These are phyloP conservation scores for Colletotrichum acutatum DNA, from an alignment of 2,329 filamentous ascomycete genomes.

Conservation along the genomic window DNA sequence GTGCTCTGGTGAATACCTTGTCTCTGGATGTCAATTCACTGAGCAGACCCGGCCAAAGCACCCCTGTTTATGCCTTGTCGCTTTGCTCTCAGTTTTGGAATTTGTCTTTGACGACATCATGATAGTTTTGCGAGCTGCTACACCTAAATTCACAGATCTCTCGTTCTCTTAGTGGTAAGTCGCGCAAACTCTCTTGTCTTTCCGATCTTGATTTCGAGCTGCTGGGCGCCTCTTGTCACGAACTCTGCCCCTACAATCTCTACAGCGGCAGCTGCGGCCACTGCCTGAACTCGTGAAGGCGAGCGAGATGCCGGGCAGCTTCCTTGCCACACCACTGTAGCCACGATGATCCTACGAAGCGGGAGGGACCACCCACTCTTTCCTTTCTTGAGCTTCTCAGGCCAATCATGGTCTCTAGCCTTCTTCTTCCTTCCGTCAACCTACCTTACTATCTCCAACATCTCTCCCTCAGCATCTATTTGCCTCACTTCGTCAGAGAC, in stretches of 20 bases:
- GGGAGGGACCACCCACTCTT: background rate
- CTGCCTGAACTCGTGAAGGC: background rate
- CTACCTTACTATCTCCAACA: background rate
- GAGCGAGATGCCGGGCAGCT: background rate
- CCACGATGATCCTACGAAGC: background rate
- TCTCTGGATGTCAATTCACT: slow-evolving; percentile 24
- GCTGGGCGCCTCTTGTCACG: background rate
- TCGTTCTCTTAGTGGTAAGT: slow-evolving; percentile 55
- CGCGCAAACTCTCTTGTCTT: slow-evolving; percentile 1
- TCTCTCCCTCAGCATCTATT: background rate
- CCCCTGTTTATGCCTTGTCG: slow-evolving; percentile 27
- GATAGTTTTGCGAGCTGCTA: slow-evolving; percentile 51
- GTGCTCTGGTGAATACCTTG: slow-evolving; percentile 15
- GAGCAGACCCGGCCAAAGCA: slow-evolving; percentile 23
- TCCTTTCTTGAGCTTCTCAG: background rate
- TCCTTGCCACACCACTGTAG: background rate
- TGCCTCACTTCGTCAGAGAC: slow-evolving; percentile 5
- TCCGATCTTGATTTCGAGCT: background rate
- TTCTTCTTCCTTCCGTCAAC: background rate
- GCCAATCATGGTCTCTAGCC: background rate
- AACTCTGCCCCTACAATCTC: background rate
- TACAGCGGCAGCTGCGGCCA: background rate
- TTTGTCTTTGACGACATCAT: slow-evolving; percentile 49
- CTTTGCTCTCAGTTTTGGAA: slow-evolving; percentile 31
- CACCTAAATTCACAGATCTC: slow-evolving; percentile 44